These are phyloP conservation scores for Aspergillus asperescens DNA, from an alignment of 495 filamentous ascomycete genomes.

Conservation along the genomic window DNA sequence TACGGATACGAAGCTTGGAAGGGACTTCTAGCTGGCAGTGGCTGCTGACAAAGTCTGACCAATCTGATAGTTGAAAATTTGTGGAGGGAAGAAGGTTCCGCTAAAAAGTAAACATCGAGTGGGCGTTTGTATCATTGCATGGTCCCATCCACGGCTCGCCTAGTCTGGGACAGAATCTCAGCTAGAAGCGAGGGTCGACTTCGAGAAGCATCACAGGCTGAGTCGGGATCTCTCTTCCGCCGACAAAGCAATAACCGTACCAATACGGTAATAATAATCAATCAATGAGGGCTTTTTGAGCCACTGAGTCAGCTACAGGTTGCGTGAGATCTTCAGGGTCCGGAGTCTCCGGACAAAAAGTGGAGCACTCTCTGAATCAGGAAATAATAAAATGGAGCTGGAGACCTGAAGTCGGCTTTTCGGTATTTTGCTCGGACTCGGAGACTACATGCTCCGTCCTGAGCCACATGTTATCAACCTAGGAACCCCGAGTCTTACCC, in stretches of 20 bases:
- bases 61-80: too few relatives aligned
- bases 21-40: neutral
- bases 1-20: constrained; percentile 7
- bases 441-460: too few relatives aligned
- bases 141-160: too few relatives aligned
- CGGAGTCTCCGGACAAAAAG: constrained; percentile 13
- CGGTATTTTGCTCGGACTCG: too few relatives aligned
- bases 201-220: too few relatives aligned
- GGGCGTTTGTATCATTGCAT: too few relatives aligned
- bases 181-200: too few relatives aligned
- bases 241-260: neutral
- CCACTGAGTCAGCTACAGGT: neutral
- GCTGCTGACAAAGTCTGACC: neutral
- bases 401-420: neutral
- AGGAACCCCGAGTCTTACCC: too few relatives aligned
- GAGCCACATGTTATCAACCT: too few relatives aligned
- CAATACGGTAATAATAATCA: neutral
- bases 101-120: too few relatives aligned
- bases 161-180: too few relatives aligned
- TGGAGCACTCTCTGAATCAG: neutral
- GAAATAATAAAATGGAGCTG: neutral
- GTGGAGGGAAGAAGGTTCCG: too few relatives aligned
- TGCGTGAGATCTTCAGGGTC: constrained; percentile 18
- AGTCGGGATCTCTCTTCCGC: neutral
- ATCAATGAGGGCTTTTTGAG: neutral